Base-by-base conservation (phyloP, 768 basidiomycete genomes). In the Neoboletus brunneissimus region DNA sequence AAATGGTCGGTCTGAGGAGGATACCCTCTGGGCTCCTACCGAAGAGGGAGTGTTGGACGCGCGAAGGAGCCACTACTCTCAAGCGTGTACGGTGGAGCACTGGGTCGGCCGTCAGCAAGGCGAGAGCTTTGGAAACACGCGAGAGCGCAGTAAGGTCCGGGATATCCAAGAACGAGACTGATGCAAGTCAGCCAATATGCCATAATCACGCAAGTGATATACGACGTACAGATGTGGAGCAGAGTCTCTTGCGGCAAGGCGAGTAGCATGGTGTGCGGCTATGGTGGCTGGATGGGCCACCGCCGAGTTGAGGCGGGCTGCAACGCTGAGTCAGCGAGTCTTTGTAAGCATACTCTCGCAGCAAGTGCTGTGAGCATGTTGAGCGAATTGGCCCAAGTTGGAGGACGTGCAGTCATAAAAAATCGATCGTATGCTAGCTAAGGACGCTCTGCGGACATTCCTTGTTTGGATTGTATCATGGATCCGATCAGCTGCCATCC, bases 151-250 rank as follows among this genome's bases (percentile, higher is more conserved):
- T 79, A 45, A 89, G 79, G 65, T 91, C 89, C 0, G 89, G 88
- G 7, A 89, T 70, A 69, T 90, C 89, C 53, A 91, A 76, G 67
- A 81, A 90, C 0, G 85, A 83, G 44, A 87, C 88, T 89, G 22
- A 38, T 8, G 25, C 23, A 2, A 25, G 43, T 64, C 51, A 57
- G 22, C 13, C 22, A 51, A 44, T 18, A 37, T 10, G 25, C 10
- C n/a, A 25, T 15, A 0, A 18, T 29, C 8, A 5, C 15, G 40
- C 16, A 1, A 11, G 13, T 5, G 29, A 20, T 9, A 22, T 10
- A 43, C n/a, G 48, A 66, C 81, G 55, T 60, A 86, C 86, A 72
- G 31, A 88, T 86, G 61, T 84, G 73, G 44, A 88, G 75, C 27
- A 83, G 57, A 34, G 81, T 72, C 68, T 89, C 87, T 25, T 78